These are phyloP conservation scores for Arthroderma sp. DNA, from an alignment of 2,329 filamentous ascomycete genomes.

Conservation along the genomic window DNA sequence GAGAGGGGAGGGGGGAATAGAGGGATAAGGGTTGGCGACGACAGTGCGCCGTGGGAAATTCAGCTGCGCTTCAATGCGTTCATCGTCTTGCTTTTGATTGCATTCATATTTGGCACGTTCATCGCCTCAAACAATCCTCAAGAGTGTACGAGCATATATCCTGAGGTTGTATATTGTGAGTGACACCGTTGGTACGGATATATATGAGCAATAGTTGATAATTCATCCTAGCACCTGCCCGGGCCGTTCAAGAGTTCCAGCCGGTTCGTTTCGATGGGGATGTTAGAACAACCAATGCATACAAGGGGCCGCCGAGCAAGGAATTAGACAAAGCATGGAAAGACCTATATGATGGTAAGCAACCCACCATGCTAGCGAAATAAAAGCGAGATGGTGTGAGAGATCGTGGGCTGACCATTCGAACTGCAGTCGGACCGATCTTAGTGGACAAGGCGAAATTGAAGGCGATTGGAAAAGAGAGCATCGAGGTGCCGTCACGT, in stretches of 20 bases:
- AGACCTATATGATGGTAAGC: constrained; percentile 11
- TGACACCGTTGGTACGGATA: background rate
- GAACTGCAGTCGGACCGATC: constrained; percentile 9
- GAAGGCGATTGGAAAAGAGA: constrained; percentile 11
- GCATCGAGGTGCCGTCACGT: constrained; percentile 11
- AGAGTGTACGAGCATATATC: background rate
- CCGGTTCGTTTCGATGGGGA: constrained; percentile 10
- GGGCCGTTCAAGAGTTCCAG: background rate
- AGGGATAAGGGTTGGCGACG: background rate
- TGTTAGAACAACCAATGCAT: constrained; percentile 8
- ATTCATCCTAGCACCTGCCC: constrained; percentile 8
- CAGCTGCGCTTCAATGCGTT: background rate
- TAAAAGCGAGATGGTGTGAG: background rate
- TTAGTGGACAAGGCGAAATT: constrained; percentile 9
- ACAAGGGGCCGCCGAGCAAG: constrained; percentile 8
- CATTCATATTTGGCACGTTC: background rate
- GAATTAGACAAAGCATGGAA: constrained; percentile 11
- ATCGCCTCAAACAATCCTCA: background rate
- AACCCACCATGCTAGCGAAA: background rate
- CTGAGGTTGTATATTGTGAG: background rate
- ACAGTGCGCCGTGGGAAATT: background rate
- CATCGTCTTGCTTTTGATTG: background rate
- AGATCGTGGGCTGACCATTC: background rate
- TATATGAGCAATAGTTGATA: background rate
- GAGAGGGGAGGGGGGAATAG: background rate